These are phyloP conservation scores for Aspergillus fischeri DNA, from an alignment of 2,329 filamentous ascomycete genomes.

Conservation along the genomic window DNA sequence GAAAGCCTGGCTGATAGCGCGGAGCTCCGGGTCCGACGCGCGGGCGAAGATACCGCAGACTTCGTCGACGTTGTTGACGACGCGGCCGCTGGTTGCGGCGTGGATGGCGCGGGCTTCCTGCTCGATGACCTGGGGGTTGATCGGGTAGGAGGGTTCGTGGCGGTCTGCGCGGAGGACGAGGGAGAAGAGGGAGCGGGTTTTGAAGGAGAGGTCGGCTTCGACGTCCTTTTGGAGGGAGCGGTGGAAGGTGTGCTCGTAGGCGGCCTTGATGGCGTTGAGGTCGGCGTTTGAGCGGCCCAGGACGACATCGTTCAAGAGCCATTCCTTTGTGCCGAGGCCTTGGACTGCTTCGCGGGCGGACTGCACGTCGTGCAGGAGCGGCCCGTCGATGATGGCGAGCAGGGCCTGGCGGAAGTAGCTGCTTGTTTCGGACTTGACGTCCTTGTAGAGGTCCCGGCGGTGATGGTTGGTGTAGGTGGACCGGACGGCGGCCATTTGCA, in stretches of 20 bases:
- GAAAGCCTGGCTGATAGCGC: constrained; percentile 75
- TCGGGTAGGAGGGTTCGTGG: constrained; percentile 71
- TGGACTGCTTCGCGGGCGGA: constrained; percentile 68
- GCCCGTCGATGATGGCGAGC: constrained; percentile 71
- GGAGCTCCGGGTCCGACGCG: constrained; percentile 76
- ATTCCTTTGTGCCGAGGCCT: constrained; percentile 81
- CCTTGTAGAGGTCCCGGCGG: constrained; percentile 65
- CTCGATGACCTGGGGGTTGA: constrained; percentile 69
- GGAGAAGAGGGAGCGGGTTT: constrained; percentile 80
- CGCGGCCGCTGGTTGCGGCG: constrained; percentile 66
- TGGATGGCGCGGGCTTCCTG: constrained; percentile 73
- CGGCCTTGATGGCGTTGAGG: constrained; percentile 75
- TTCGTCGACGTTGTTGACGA: constrained; percentile 41
- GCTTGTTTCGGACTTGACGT: constrained; percentile 73
- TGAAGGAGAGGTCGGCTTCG: constrained; percentile 73
- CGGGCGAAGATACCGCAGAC: constrained; percentile 75
- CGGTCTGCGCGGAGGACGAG: constrained; percentile 72
- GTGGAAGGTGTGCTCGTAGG: constrained; percentile 66
- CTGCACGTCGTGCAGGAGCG: constrained; percentile 70
- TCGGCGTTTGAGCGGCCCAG: constrained; percentile 83
- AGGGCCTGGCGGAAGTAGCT: constrained; percentile 72
- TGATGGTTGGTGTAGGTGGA: constrained; percentile 62
- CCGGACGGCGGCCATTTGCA: constrained; percentile 68
- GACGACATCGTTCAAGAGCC: constrained; percentile 78
- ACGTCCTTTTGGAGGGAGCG: constrained; percentile 68